Evolutionary conservation across 2,329 filamentous ascomycete species (phyloP).

Genomic region (Fusarium xyrophilum): DNA sequence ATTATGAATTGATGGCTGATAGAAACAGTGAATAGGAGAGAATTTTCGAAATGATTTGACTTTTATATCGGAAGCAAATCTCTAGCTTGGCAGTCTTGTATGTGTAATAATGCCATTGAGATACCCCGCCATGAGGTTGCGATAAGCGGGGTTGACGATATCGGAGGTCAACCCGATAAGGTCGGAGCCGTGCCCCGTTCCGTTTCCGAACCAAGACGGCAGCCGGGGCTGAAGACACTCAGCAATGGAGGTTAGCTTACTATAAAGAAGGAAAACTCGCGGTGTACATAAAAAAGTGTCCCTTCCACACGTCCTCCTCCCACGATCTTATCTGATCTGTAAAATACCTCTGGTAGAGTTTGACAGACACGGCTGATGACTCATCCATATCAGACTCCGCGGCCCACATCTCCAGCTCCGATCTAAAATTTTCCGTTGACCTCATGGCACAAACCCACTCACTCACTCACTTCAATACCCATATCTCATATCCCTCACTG

Average conservation of each 20-base stretch:
- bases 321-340: not conserved
- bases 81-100: too few species aligned
- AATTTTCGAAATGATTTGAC: too few species aligned
- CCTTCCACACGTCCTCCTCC: fast-evolving
- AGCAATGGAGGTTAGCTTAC: fast-evolving
- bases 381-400: not conserved
- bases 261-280: fast-evolving
- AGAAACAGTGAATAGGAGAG: too few species aligned
- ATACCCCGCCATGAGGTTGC: not conserved
- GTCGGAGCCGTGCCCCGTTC: not conserved
- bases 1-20: too few species aligned
- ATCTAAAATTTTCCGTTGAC: constrained; percentile 21
- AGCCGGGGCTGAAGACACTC: not conserved
- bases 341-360: fast-evolving
- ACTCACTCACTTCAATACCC: not conserved
- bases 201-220: not conserved
- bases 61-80: too few species aligned
- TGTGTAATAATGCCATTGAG: not conserved
- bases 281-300: fast-evolving
- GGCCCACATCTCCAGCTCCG: constrained; percentile 13
- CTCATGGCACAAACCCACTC: constrained; percentile 19
- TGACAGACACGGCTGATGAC: not conserved
- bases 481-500: not conserved
- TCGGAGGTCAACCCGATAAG: not conserved
- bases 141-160: constrained; percentile 4